These are phyloP conservation scores for Globisporangium radiosum DNA, from an alignment of 352 stramenopile genomes.

Conservation along the genomic window DNA sequence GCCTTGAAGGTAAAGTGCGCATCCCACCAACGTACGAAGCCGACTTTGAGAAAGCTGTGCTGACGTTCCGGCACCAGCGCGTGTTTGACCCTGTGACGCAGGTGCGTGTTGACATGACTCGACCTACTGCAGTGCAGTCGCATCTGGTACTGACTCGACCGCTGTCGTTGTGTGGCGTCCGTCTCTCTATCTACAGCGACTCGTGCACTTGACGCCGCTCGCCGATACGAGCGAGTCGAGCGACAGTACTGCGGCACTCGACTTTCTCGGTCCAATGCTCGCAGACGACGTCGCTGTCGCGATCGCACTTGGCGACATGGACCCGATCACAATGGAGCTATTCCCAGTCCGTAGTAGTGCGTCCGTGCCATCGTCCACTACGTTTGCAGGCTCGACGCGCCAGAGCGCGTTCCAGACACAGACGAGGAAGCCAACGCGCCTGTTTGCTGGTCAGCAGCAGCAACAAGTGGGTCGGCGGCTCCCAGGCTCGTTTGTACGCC, in stretches of 20 bases:
- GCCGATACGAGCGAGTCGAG: constrained; percentile 14
- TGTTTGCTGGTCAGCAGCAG: background rate
- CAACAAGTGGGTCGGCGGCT: background rate
- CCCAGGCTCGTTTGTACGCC: constrained; percentile 3
- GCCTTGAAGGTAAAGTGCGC: constrained; percentile 56
- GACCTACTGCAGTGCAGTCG: background rate
- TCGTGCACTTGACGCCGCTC: constrained; percentile 63
- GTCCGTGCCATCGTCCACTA: background rate
- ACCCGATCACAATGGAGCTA: constrained; percentile 50
- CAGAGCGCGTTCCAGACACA: background rate
- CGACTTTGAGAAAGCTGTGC: constrained; percentile 45
- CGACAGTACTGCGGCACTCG: constrained; percentile 23
- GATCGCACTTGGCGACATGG: constrained; percentile 68
- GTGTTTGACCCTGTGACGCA: constrained; percentile 55
- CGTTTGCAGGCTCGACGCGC: background rate
- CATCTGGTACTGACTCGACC: background rate
- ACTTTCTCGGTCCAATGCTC: constrained; percentile 64
- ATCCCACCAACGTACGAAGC: constrained; percentile 52
- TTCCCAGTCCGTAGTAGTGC: constrained; percentile 21
- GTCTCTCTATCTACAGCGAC: constrained; percentile 21
- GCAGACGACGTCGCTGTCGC: constrained; percentile 28
- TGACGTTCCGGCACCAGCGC: constrained; percentile 69
- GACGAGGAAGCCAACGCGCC: background rate
- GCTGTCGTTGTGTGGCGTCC: background rate
- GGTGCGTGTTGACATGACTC: constrained; percentile 18